Evolutionary conservation across 1,284 basidiomycete species (phyloP), one percentile per base, ranked within the genome.

Genomic region (Microbotryum saponariae): DNA sequence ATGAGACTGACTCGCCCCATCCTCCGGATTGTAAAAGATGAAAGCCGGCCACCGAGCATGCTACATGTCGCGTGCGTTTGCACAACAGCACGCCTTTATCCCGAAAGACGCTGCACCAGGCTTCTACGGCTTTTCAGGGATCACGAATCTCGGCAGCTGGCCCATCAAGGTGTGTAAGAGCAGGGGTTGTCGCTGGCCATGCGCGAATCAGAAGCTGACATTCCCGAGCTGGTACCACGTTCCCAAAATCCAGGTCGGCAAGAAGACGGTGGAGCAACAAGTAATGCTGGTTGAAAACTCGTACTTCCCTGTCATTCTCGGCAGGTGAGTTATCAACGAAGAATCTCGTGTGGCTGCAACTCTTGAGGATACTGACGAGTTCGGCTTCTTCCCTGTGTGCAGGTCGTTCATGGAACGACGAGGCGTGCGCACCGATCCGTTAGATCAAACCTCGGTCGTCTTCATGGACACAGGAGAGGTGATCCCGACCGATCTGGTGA

Each of bases 401-500:
- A 70, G 71, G 25, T 86, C 88, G 37, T 98, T 97, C 79, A 87
- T 93, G 76, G 96, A 98, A 77, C 85, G 85, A 73, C 82, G 94
- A 70, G 86, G 87, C 69, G 84, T 98, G 69, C 65, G 85, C 75
- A 85, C 83, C 27, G 88, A 88, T 72, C 79, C 85, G 0, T 78
- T 87, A 46, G 94, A 98, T 75, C 86, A 86, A 59, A 97, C 94
- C 16, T 69, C 74, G 51, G 86, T 98, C 31, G 83, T 90, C 2
- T 97, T 94, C 73, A 83, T 92, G 78, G 94, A 97, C 76, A 91
- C 87, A 2, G 90, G 90, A n/a, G 94, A 98, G 79, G 86, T 85
- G 72, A 84, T 96, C 57, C 87, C 89, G 67, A 92, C 89, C 74
- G 91, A 96, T 73, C 77, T 94, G 7, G 91, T 96, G 29, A 88